Conservation (phyloP, 805 yeast species). For the Saturnispora sanitii region DNA sequence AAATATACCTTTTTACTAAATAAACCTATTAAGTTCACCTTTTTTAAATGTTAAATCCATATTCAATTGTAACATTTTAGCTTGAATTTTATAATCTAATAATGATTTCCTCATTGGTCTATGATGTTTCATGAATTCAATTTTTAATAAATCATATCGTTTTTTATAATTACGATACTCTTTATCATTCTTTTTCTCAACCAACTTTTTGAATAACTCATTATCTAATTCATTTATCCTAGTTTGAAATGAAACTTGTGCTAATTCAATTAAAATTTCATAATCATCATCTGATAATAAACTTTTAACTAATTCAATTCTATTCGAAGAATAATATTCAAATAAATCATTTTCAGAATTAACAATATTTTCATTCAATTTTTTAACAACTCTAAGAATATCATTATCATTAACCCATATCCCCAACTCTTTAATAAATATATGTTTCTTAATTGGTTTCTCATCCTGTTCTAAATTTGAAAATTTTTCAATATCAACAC, state of each 20-base stretch:
- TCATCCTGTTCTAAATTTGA: slow-evolving; percentile 7
- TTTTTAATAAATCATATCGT: slow-evolving; percentile 10
- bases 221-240: slow-evolving; percentile 26
- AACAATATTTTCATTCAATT: neutral
- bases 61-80: slow-evolving; percentile 10
- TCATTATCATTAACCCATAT: slow-evolving; percentile 1
- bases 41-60: slow-evolving; percentile 9
- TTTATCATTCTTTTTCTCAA: too few species aligned
- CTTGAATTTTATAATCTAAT: slow-evolving; percentile 18
- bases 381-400: neutral
- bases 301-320: slow-evolving; percentile 13
- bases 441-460: slow-evolving; percentile 2
- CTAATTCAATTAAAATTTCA: slow-evolving; percentile 25
- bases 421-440: slow-evolving; percentile 4
- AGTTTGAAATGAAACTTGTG: slow-evolving; percentile 26
- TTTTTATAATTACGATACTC: too few species aligned
- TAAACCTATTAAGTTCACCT: too few species aligned
- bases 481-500: slow-evolving; percentile 26
- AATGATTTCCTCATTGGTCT: slow-evolving; percentile 24
- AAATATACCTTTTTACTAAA: too few species aligned
- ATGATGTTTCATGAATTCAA: slow-evolving; percentile 10
- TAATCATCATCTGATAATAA: slow-evolving; percentile 25
- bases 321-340: neutral
- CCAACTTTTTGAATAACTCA: too few species aligned
- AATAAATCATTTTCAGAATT: neutral